Base-by-base conservation (phyloP, 345 rosid species). In the Sonneratia caseolaris region DNA sequence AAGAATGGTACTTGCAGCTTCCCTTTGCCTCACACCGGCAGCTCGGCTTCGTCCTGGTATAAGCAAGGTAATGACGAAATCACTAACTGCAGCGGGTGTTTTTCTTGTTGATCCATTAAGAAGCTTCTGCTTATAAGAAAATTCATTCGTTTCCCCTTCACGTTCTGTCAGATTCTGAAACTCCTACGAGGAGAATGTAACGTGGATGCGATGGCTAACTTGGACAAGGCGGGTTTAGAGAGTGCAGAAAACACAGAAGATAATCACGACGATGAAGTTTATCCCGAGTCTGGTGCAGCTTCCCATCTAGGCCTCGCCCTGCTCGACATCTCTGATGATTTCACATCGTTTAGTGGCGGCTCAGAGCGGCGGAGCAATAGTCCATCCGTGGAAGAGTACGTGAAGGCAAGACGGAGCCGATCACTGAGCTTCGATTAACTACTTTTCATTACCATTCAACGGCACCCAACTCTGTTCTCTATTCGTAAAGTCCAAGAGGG, bases 31-130 rank as follows among this genome's bases (percentile, higher is more conserved):
- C 57, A 84, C 89, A 45, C 81, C 81, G 68, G 79, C 97, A 74
- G 84, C 97, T 57, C 79, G 95, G 70, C 82, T 84, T 53, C 99
- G 99, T 47, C 99, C 97, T 32, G 80, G 79, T 56, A 92, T 92
- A 78, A 84, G 57, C 61, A 82, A 90, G 96, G 98, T 94, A 75
- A 66, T 11, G 6, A 68, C 3, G 45, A 69, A 45, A 15, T 15
- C 71, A 18, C 12, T 7, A 21, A 5, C 2, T 37, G 36, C 19
- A 1, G 3, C 10, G 15, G 7, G 10, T 24, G 35, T 15, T 69
- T 27, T 15, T 6, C 66, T 45, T 18, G 19, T 24, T 12, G 19
- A 53, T 55, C 1, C 36, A 18, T 18, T 36, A 9, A 38, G n/a
- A 12, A 24, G 32, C 38, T 48, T 16, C 66, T 36, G 48, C 32